phyloP scores from a whole-genome alignment of 2,329 filamentous ascomycete species.

The Aspergillus sclerotialis region DNA sequence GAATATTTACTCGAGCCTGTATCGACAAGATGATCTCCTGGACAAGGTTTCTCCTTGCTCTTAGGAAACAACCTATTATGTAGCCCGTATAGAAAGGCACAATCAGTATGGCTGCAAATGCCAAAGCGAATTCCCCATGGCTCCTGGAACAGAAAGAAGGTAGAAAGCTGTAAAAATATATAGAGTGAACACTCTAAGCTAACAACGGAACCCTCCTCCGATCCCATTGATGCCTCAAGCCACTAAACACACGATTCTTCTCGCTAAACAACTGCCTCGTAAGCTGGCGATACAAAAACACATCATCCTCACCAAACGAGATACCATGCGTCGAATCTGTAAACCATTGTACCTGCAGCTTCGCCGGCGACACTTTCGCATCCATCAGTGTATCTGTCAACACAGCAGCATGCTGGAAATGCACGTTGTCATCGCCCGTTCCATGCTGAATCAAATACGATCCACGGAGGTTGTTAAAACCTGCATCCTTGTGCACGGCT shows the following conservation, averaged over 20 bases:
- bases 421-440: conserved; percentile 64
- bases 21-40: too few relatives aligned
- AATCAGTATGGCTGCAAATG: too few relatives aligned
- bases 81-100: too few relatives aligned
- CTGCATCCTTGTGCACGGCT: conserved; percentile 50
- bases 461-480: conserved; percentile 58
- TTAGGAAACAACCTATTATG: too few relatives aligned
- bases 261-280: conserved; percentile 56
- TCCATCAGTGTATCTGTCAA: conserved; percentile 56
- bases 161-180: too few relatives aligned
- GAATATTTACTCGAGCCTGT: too few relatives aligned
- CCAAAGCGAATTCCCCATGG: too few relatives aligned
- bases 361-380: conserved; percentile 51
- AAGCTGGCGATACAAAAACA: conserved; percentile 57
- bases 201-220: conserved; percentile 28
- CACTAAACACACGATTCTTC: conserved; percentile 43
- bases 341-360: conserved; percentile 59
- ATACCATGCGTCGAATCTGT: conserved; percentile 61
- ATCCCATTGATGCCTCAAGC: conserved; percentile 42
- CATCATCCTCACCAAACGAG: conserved; percentile 48
- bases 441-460: conserved; percentile 59
- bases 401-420: conserved; percentile 60
- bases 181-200: too few relatives aligned
- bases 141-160: too few relatives aligned
- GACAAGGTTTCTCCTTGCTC: too few relatives aligned